Evolutionary conservation across 2,329 filamentous ascomycete genomes (phyloP), one percentile per base, ranked within the genome.

Genomic region (Rutstroemia sp.): DNA sequence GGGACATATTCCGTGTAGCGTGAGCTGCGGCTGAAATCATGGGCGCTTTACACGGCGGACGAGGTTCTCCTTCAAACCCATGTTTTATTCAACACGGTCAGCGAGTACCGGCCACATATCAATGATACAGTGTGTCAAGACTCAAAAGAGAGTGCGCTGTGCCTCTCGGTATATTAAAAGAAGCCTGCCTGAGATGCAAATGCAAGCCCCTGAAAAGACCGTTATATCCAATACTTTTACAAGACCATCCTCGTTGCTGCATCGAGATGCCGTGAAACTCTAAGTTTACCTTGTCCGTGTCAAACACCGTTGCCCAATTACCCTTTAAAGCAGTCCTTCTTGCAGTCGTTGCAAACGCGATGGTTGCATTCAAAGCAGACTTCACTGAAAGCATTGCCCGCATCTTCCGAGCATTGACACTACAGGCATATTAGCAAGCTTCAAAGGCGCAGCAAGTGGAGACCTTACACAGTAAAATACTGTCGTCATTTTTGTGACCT

Each of bases 381-480:
- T 27, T 61, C 63, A 8, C 51, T 58, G n/a, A 47, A 46, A 17
- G 61, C 49, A 34, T 62, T 48, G 27, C 63, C 64, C 12, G 60
- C 57, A 30, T 44, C 54, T n/a, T 54, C 47, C 5, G 51, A 19
- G 49, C 63, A 65, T 44, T 63, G 59, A 38, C 61, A 66, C 64
- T 66, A n/a, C 44, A 38, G n/a, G 3, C 25, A 44, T 14, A 30
- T 55, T 19, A 55, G 46, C 38, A 40, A 17, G 16, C 25, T 30
- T n/a, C 6, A 34, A 30, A 27, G 42, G 12, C n/a, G 53, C 27
- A 44, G 30, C 40, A 10, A 17, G 30, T 21, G 27, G 2, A 21
- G 7, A 42, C 27, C 63, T 62, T 63, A 64, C 60, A 57, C 63
- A 65, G 36, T 57, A 60, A n/a, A 64, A 34, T 34, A 34, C 1